Base-by-base conservation (phyloP, 2,329 filamentous ascomycete species). In the Cyphellophora europaea region DNA sequence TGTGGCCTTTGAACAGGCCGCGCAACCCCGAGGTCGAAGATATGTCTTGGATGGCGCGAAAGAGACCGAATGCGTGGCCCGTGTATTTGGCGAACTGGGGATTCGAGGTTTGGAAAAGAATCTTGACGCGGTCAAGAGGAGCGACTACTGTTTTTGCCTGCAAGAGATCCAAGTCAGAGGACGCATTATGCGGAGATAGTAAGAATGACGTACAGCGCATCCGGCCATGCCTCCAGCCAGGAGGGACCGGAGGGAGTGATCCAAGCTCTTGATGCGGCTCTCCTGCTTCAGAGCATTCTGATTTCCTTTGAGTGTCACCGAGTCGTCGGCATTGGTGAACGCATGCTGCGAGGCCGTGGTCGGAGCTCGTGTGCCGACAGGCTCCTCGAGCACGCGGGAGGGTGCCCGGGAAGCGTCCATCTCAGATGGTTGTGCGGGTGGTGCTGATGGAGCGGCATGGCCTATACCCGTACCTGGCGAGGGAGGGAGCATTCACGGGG, bases 121-220 rank as follows among this genome's bases (percentile, higher is more conserved):
- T 98, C 64, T 98, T 98, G 53, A 98, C 91, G 47, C 91, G 81
- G 62, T 98, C 91, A 45, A 98, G 82, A 15, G 91, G 91, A 15
- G 87, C 91, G 23, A 98, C 93, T 5, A 93, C 69, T 0, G 89
- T 95, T 69, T 98, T 98, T 42, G 83, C 91, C 87, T 94, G 49
- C 33, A 39, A 11, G 5, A 32, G 13, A 19, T 25, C 37, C 42
- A 37, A 33, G 27, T 29, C 14, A 39, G 49, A 31, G 42, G 23
- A 29, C 35, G 6, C 14, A 13, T 27, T 5, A 27, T 27, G 23
- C 11, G 11, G 3, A 13, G 4, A 4, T 3, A 27, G 25, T 4
- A 27, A 11, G 25, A 8, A 35, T 19, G 12, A 41, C 82, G 52
- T 75, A 94, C 87, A 47, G 85, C 87, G 64, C 87, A 94, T 47